These are phyloP conservation scores for Theobroma cacao DNA, from an alignment of 345 rosid genomes.

Conservation along the genomic window DNA sequence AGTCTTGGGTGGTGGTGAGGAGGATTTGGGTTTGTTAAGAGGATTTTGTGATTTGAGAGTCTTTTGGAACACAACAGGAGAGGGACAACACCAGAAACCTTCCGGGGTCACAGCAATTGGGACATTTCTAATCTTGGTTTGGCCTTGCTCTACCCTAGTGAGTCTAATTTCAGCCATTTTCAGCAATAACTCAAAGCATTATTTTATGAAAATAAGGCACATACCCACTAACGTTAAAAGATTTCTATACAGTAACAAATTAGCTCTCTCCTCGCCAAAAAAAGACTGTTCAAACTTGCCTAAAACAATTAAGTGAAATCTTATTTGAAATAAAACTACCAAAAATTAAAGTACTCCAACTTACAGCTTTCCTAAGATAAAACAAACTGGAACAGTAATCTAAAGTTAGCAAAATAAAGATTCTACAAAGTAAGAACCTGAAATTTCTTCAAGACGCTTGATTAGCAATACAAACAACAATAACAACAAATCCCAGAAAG, in stretches of 20 bases:
- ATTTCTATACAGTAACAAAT: slow-evolving; percentile 3
- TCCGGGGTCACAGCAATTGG: slow-evolving; percentile 98
- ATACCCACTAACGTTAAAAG: background rate
- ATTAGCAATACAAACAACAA: background rate
- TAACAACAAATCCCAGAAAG: slow-evolving; percentile 7
- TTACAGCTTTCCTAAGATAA: slow-evolving; percentile 5
- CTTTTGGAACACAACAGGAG: slow-evolving; percentile 91
- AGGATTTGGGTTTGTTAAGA: slow-evolving; percentile 58
- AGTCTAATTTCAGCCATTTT: slow-evolving; percentile 87
- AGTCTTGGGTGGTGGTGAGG: slow-evolving; percentile 60
- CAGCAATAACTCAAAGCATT: slow-evolving; percentile 27
- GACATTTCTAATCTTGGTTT: slow-evolving; percentile 78
- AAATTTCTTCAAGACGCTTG: background rate
- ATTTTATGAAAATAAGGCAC: slow-evolving; percentile 14
- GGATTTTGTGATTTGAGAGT: slow-evolving; percentile 62
- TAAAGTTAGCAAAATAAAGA: background rate
- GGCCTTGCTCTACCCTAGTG: slow-evolving; percentile 69
- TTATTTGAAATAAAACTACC: background rate
- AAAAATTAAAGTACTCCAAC: background rate
- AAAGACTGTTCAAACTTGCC: background rate
- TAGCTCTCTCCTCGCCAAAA: background rate
- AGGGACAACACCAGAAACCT: slow-evolving; percentile 99
- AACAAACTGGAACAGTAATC: background rate
- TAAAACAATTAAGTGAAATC: background rate
- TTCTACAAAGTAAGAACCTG: background rate